Conservation (phyloP, 257 asterid species). For the Vinca minor region DNA sequence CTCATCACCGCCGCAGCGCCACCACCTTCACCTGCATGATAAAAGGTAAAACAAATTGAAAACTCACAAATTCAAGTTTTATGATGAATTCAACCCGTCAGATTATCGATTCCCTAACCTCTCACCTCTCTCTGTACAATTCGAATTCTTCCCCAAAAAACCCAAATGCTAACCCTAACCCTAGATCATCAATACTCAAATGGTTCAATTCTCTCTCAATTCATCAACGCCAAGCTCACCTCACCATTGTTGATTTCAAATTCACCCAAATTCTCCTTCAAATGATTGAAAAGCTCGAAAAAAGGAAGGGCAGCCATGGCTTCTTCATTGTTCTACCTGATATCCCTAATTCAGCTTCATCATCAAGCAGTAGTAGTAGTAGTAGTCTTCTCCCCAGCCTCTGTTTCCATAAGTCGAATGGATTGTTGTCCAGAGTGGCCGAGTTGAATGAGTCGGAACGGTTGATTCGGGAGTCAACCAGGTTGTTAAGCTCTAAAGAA, state of each 20-base stretch:
- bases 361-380: conserved; percentile 13
- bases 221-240: conserved; percentile 79
- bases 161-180: conserved; percentile 24
- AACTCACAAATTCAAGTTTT: conserved; percentile 7
- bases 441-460: conserved; percentile 37
- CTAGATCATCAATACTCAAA: conserved; percentile 57
- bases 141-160: conserved; percentile 39
- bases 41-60: background rate
- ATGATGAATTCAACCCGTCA: conserved; percentile 48
- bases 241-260: conserved; percentile 45
- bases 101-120: conserved; percentile 65
- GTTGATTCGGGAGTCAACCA: conserved; percentile 40
- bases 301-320: conserved; percentile 48
- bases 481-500: conserved; percentile 68
- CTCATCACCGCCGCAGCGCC: background rate
- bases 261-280: conserved; percentile 50
- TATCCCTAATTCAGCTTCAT: conserved; percentile 29
- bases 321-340: conserved; percentile 74
- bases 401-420: conserved; percentile 66
- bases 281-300: conserved; percentile 50
- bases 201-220: conserved; percentile 79
- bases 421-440: conserved; percentile 46
- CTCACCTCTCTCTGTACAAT: conserved; percentile 78
- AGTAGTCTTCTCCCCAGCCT: conserved; percentile 55
- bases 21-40: background rate